Evolutionary conservation across 208 protist species (phyloP), one percentile per base, ranked within the genome.

Genomic region (Zelonia costaricensis): DNA sequence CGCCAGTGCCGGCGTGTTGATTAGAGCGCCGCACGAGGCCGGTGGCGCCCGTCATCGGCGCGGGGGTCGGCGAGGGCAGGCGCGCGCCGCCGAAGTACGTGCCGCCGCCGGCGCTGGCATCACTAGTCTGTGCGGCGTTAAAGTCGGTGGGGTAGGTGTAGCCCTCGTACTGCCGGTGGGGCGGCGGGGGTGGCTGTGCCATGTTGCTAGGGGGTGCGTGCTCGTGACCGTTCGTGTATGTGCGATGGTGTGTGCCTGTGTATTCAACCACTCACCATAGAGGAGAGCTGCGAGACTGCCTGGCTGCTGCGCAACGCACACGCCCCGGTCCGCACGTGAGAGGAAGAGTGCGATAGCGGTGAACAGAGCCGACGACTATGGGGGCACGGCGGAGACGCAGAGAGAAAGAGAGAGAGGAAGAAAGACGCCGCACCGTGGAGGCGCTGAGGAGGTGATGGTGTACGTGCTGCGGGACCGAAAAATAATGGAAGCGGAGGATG

Each of bases 21-120:
- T 56, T 33, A 20, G 74, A 60, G 42, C 74, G 66, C 16, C 67
- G 66, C 3, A 68, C 59, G 20, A 80, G 61, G n/a, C 74, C 74
- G 18, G 72, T 70, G 44, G 39, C 22, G 18, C 55, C 58, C n/a
- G 45, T 35, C 0, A 53, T 36, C 2, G 23, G 20, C 7, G 73
- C 42, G 4, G 49, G 7, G 44, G 62, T n/a, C 10, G 67, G 36
- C 0, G 60, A 23, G 3, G 62, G 15, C 13, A 54, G 1, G 7
- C 58, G 51, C 1, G 20, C 30, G 7, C 51, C 3, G 4, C 42
- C 20, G 35, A 66, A 75, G 62, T 68, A 69, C n/a, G 46, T 38
- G 39, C 62, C 55, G 1, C 35, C 54, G 2, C 45, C 35, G 16
- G n/a, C 55, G 1, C 47, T 57, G 5, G 22, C 33, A 27, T 44